These are phyloP conservation scores for Parachlorella kessleri DNA, from an alignment of 139 green algal species.

Conservation along the genomic window DNA sequence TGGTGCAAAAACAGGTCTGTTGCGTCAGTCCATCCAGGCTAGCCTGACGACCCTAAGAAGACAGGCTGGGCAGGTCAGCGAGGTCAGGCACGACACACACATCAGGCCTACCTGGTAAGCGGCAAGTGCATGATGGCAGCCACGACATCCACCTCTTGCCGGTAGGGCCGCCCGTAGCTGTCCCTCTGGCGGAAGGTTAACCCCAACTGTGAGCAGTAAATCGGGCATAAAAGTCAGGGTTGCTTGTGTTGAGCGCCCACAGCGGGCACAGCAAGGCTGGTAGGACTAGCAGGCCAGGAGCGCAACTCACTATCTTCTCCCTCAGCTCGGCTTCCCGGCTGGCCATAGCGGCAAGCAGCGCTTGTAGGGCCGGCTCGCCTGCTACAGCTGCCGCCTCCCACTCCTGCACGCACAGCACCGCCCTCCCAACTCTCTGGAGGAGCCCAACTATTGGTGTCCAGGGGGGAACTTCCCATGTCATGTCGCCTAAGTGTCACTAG, in stretches of 20 bases:
- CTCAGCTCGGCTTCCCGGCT: background rate
- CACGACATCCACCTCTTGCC: conserved; percentile 37
- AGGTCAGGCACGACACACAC: too few relatives aligned
- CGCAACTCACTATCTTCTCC: background rate
- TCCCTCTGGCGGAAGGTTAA: conserved; percentile 47
- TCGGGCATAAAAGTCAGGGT: conserved; percentile 1
- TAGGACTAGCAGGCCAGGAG: background rate
- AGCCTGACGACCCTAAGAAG: background rate
- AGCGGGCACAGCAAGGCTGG: background rate
- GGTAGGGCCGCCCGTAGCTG: conserved; percentile 28
- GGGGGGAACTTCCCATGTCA: too few relatives aligned
- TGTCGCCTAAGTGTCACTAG: too few relatives aligned
- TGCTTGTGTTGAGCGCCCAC: background rate
- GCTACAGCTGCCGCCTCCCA: background rate
- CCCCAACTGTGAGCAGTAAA: too few relatives aligned
- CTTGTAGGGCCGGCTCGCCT: conserved; percentile 6
- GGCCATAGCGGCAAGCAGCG: background rate
- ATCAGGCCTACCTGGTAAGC: background rate
- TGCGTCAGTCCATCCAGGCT: too few relatives aligned
- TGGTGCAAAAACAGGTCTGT: too few relatives aligned
- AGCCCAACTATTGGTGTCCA: too few relatives aligned
- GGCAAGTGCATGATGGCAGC: conserved; percentile 43
- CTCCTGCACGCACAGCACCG: background rate
- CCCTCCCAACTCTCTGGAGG: too few relatives aligned
- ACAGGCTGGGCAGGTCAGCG: too few relatives aligned